Base-by-base conservation (phyloP, 2,329 filamentous ascomycete genomes). In the Incumbomyces lentus region DNA sequence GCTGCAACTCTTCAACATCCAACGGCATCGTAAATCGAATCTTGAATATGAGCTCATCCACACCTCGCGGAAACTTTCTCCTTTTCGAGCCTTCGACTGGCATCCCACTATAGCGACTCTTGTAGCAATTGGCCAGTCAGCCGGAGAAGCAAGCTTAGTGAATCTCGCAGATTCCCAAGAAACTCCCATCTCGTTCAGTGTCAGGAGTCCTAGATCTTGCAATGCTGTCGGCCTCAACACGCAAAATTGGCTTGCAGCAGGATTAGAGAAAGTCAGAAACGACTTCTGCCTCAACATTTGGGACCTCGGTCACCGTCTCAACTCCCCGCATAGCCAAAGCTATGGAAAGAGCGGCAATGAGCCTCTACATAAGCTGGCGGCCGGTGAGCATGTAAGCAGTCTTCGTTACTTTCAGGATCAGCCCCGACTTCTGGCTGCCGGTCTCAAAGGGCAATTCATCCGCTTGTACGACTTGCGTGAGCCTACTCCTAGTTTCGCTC, bases 51-150 rank as follows among this genome's bases (percentile, higher is more conserved):
- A 74, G 44, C 66, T 74, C 16, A 57, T 79, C 6, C 69, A 72
- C 14, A 68, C 70, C 1, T 70, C 73, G 47, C 70, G 71, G 54
- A 73, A 74, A 51, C 68, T 81, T 1, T 76, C 77, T 22, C 70
- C 73, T 22, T 81, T 81, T 58, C 76, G 75, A 33, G 78, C 79
- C 12, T 82, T 82, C 61, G 78, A 81, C 60, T 82, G 78, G 78
- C 81, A 77, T 6, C 73, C 74, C 45, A 68, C 67, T 31, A 69
- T 80, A 53, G 73, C 78, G 48, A 67, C 68, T 40, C 62, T 80
- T 2, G 73, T 81, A 26, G 78, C 74, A 16, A 69, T 82, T 11
- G 79, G 79, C 18, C 71, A 78, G 51, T 73, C 74, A 2, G 78
- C 76, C 14, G 79, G 79, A 30, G 78, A 80, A 60, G 76, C 78